Evolutionary conservation across 139 green algal genomes (phyloP).

Genomic region (Chlamydomonas asymmetrica): DNA sequence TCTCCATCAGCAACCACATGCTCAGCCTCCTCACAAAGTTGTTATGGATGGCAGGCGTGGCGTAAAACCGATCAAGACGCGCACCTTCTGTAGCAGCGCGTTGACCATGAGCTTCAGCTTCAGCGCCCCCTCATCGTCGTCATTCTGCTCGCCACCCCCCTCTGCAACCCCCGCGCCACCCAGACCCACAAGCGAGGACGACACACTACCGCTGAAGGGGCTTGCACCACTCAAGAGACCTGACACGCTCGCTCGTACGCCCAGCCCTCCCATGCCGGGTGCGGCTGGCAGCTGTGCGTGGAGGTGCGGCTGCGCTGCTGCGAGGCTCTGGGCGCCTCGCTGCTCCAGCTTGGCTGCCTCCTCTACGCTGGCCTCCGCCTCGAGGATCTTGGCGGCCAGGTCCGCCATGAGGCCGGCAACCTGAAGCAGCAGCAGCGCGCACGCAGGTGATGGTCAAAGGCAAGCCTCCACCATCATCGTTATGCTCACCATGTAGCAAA

Average conservation of each 20-base stretch:
- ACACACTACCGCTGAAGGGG: no score
- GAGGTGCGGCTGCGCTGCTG: no score
- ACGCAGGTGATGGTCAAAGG: no score
- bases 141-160: not conserved
- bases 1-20: not conserved
- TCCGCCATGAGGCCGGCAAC: constrained; percentile 7
- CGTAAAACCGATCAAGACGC: not conserved
- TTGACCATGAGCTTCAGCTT: constrained; percentile 32
- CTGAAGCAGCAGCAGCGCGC: constrained; percentile 7
- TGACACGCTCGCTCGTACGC: no score
- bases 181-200: no score
- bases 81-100: constrained; percentile 20
- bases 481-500: no score
- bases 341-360: constrained; percentile 15
- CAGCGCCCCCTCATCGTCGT: constrained; percentile 14
- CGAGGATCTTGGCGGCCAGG: constrained; percentile 26
- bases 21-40: not conserved
- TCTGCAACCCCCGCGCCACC: not conserved
- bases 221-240: no score
- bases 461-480: no score
- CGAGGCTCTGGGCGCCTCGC: no score
- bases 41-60: not conserved
- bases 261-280: no score
- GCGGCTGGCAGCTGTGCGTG: no score
- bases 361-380: constrained; percentile 18